phyloP scores from a whole-genome alignment of 768 basidiomycete species.

The Phylloporus scabripes region DNA sequence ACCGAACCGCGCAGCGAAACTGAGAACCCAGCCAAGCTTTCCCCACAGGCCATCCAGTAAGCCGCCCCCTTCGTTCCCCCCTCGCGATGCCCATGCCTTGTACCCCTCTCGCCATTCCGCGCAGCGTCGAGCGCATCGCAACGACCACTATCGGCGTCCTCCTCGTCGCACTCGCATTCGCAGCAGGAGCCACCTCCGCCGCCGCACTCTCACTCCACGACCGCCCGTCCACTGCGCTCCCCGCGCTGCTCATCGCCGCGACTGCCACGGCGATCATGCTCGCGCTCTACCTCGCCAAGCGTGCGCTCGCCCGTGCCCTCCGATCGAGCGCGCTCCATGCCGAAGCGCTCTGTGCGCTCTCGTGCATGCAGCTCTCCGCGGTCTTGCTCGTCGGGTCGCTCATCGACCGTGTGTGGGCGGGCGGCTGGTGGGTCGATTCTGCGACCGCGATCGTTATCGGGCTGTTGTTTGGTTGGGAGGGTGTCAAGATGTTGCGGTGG shows the following conservation, averaged over 20 bases:
- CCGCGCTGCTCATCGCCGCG: constrained; percentile 41
- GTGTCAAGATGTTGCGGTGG: constrained; percentile 40
- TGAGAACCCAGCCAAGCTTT: not conserved
- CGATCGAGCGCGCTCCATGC: constrained; percentile 41
- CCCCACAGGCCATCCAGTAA: constrained; percentile 13
- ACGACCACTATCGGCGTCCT: constrained; percentile 35
- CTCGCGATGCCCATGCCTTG: not conserved
- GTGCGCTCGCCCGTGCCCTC: constrained; percentile 40
- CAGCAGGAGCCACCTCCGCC: constrained; percentile 34
- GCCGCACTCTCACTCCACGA: constrained; percentile 32
- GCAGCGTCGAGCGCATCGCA: constrained; percentile 36
- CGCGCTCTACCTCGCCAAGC: constrained; percentile 41
- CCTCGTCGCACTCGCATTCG: constrained; percentile 34
- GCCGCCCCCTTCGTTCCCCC: not conserved
- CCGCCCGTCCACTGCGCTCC: constrained; percentile 34
- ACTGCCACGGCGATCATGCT: constrained; percentile 37
- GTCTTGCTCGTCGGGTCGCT: constrained; percentile 40
- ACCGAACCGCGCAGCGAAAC: constrained; percentile 32
- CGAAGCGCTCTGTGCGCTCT: constrained; percentile 41
- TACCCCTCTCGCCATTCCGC: not conserved
- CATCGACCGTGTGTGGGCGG: constrained; percentile 35
- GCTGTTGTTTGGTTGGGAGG: constrained; percentile 41
- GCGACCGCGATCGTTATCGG: constrained; percentile 39
- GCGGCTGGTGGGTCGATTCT: constrained; percentile 46
- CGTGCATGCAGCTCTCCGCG: constrained; percentile 39